Conservation (phyloP, 306 rosid species). For the Acacia crassicarpa region DNA sequence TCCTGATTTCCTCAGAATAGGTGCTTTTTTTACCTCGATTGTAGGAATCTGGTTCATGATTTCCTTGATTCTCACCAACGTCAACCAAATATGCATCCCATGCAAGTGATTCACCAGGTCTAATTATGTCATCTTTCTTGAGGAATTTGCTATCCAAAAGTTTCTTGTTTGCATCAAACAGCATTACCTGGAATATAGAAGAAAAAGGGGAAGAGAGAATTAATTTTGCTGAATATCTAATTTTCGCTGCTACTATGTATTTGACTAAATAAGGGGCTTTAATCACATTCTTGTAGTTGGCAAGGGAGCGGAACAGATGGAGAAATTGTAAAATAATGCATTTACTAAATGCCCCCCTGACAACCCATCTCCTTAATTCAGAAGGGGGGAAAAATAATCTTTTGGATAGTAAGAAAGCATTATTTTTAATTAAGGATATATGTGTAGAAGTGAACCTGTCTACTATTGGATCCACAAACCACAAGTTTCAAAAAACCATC, state of each 20-base stretch:
- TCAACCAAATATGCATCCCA: slow-evolving; percentile 75
- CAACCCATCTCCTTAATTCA: slow-evolving; percentile 24
- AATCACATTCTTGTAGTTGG: slow-evolving; percentile 2
- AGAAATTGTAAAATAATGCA: neutral
- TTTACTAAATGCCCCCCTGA: slow-evolving; percentile 6
- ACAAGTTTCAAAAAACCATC: slow-evolving; percentile 67
- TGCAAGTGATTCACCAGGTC: slow-evolving; percentile 56
- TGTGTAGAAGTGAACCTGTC: slow-evolving; percentile 57
- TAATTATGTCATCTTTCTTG: slow-evolving; percentile 63
- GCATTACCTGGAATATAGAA: slow-evolving; percentile 53
- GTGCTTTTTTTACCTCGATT: slow-evolving; percentile 31
- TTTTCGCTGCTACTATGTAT: slow-evolving; percentile 15
- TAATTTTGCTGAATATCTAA: slow-evolving; percentile 9
- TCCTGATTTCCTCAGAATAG: slow-evolving; percentile 31
- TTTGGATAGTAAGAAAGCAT: neutral
- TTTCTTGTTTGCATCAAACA: slow-evolving; percentile 64
- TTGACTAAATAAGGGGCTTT: slow-evolving; percentile 4
- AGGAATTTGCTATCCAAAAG: slow-evolving; percentile 65
- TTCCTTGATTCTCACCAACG: slow-evolving; percentile 58
- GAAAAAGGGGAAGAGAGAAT: slow-evolving; percentile 9
- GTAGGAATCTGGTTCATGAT: slow-evolving; percentile 45
- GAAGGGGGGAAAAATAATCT: neutral
- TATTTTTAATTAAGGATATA: slow-evolving; percentile 21
- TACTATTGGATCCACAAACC: slow-evolving; percentile 52
- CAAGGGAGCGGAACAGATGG: neutral